phyloP scores from a whole-genome alignment of 2,329 filamentous ascomycete genomes.

The Saccharata proteae region DNA sequence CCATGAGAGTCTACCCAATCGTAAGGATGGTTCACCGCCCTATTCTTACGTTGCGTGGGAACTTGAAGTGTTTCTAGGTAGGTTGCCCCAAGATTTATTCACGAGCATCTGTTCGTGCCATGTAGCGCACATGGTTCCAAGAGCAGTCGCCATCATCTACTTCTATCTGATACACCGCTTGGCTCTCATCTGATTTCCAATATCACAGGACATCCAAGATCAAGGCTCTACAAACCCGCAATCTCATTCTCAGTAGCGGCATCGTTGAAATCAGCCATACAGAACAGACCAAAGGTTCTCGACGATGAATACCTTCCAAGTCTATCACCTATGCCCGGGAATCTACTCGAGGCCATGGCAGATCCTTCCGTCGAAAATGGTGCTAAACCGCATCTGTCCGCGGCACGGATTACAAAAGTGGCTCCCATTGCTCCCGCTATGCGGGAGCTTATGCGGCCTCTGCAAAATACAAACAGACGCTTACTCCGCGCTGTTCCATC shows the following conservation, averaged over 20 bases:
- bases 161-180: slow-evolving; percentile 1
- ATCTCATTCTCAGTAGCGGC: slow-evolving; percentile 47
- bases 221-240: slow-evolving; percentile 53
- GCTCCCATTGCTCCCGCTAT: slow-evolving; percentile 51
- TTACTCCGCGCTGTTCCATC: slow-evolving; percentile 55
- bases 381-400: slow-evolving; percentile 55
- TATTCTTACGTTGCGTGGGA: slow-evolving; percentile 28
- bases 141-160: background rate
- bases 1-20: slow-evolving; percentile 15
- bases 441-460: slow-evolving; percentile 49
- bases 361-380: slow-evolving; percentile 54
- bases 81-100: slow-evolving; percentile 4
- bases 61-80: slow-evolving; percentile 24
- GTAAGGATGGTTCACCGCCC: slow-evolving; percentile 5
- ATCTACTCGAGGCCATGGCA: slow-evolving; percentile 64
- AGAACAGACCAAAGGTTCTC: slow-evolving; percentile 29
- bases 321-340: slow-evolving; percentile 56
- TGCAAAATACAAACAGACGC: slow-evolving; percentile 52
- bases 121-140: background rate
- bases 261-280: slow-evolving; percentile 43
- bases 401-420: slow-evolving; percentile 61
- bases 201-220: slow-evolving; percentile 32
- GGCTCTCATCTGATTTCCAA: too few species aligned
- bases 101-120: background rate
- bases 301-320: slow-evolving; percentile 57